Conservation (phyloP, 192 early-diverging fungal species). For the Coemansia sp. region DNA sequence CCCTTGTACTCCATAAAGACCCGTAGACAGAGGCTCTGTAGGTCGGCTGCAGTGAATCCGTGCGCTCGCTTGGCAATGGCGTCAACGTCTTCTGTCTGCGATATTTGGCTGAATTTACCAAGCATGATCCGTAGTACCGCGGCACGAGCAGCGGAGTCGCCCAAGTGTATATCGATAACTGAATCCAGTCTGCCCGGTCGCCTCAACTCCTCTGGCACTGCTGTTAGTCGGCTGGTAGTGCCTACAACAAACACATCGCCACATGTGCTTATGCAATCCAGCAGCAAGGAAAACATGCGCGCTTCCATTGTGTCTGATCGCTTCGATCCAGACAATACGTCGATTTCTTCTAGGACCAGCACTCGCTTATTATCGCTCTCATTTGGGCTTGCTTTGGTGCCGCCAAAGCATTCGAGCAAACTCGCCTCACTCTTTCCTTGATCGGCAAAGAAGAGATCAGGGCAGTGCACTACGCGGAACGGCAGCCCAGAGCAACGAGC, state of each 20-base stretch:
- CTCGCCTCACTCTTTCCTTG: slow-evolving; percentile 46
- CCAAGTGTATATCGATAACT: slow-evolving; percentile 33
- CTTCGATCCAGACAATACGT: slow-evolving; percentile 41
- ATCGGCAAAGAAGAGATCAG: slow-evolving; percentile 46
- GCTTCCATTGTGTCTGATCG: slow-evolving; percentile 38
- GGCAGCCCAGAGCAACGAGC: slow-evolving; percentile 21
- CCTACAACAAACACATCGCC: slow-evolving; percentile 42
- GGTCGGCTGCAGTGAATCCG: slow-evolving; percentile 81
- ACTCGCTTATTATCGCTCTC: slow-evolving; percentile 14
- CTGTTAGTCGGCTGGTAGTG: slow-evolving; percentile 28
- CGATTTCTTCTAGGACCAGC: slow-evolving; percentile 47
- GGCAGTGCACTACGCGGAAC: slow-evolving; percentile 37
- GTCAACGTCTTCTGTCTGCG: slow-evolving; percentile 16
- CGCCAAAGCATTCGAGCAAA: slow-evolving; percentile 30
- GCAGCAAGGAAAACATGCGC: slow-evolving; percentile 43
- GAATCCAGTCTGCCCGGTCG: slow-evolving; percentile 39
- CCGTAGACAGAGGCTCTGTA: slow-evolving; percentile 67
- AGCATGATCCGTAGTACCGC: slow-evolving; percentile 48
- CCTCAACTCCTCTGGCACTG: slow-evolving; percentile 34
- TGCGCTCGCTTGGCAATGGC: slow-evolving; percentile 35
- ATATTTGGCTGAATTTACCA: slow-evolving; percentile 24
- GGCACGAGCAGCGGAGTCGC: slow-evolving; percentile 26
- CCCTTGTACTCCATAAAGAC: slow-evolving; percentile 44
- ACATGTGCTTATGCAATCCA: slow-evolving; percentile 34
- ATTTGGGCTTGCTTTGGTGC: neutral